Evolutionary conservation across 163 green algal species (phyloP), one percentile per base, ranked within the genome.

Genomic region (Scenedesmus sp.): DNA sequence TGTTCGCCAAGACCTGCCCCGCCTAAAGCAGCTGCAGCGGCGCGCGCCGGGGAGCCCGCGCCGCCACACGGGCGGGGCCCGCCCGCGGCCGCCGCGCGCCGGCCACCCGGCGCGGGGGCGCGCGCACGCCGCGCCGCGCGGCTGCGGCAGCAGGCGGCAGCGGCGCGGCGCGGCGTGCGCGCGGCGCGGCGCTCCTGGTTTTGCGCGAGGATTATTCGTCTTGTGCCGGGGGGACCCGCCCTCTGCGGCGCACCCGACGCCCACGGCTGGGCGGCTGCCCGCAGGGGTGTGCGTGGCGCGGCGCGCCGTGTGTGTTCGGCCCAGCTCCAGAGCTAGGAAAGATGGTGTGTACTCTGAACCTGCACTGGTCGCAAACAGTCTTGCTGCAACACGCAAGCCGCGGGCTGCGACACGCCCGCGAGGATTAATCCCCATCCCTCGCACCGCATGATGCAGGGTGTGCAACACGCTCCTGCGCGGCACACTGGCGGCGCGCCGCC

Each of bases 311-410:
- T 34, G 54, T 42, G 24, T 47, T 14, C 53, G 7, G 50, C 4
- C 50, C n/a, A 24, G 54, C 6, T 63, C 10, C 24, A 20, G 18
- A 28, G 11, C 14, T 17, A 54, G 15, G 45, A 17, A 17, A 17
- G n/a, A 28, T 63, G 54, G 13, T 64, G 39, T 20, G 5, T 64
- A 36, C 39, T 44, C 24, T 44, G 10, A 57, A 11, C 18, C 13
- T 17, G 24, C 33, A 44, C 20, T 54, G 45, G 63, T n/a, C n/a
- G 42, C 22, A n/a, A 71, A 7, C 14, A 73, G 64, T 73, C 65
- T 74, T 74, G 65, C 65, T 74, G 65, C 15, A 51, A 74, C 54
- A 74, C 47, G 65, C 65, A 74, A 74, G 65, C 65, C 15, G 57
- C n/a, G n/a, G n/a, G n/a, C n/a, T n/a, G n/a, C n/a, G n/a, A n/a